Conservation (phyloP, 306 rosid genomes). For the Cucurbita ficifolia region DNA sequence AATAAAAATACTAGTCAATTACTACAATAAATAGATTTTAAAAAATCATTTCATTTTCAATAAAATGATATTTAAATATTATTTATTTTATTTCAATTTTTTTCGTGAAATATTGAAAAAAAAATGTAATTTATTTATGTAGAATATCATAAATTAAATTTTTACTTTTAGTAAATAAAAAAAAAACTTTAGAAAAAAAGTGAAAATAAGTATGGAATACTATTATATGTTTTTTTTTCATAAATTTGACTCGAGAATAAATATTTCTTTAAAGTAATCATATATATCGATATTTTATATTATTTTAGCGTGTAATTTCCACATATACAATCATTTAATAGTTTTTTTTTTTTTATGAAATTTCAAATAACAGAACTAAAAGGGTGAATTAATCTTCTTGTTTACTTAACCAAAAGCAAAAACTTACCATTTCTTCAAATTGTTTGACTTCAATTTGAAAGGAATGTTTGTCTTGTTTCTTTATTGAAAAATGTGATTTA, state of each 20-base stretch:
- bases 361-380: background rate
- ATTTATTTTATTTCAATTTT: too few species aligned
- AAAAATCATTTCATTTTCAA: too few species aligned
- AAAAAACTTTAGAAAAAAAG: background rate
- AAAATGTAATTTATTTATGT: background rate
- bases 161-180: too few species aligned
- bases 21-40: too few species aligned
- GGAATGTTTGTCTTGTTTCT: too few species aligned
- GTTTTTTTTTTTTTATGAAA: background rate
- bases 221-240: background rate
- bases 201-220: background rate
- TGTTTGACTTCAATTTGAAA: too few species aligned
- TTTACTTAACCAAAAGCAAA: too few species aligned
- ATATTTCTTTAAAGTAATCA: background rate
- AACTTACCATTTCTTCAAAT: too few species aligned
- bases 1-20: too few species aligned
- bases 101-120: too few species aligned
- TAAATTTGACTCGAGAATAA: background rate
- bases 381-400: background rate
- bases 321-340: background rate
- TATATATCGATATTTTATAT: background rate
- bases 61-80: too few species aligned
- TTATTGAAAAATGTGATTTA: too few species aligned
- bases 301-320: background rate
- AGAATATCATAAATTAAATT: background rate